Evolutionary conservation across 495 filamentous ascomycete genomes (phyloP).

Genomic region (Ramalina peruviana): DNA sequence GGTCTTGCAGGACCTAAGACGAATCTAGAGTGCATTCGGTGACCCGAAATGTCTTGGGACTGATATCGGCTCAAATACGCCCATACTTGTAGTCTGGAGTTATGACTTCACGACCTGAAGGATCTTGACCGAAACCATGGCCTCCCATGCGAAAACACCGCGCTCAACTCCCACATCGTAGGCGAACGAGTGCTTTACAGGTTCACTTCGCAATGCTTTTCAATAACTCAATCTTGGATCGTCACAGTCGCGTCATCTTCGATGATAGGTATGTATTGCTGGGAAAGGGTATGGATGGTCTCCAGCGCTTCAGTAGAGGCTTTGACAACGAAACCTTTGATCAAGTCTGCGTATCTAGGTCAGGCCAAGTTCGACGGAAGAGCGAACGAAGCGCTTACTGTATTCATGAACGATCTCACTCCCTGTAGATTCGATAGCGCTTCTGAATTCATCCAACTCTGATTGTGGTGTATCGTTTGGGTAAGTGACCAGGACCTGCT

Average conservation of each 20-base stretch:
- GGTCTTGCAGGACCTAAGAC: no score
- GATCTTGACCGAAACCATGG: background rate
- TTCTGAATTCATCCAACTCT: constrained; percentile 54
- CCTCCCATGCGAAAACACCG: no score
- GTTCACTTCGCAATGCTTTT: no score
- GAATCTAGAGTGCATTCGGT: no score
- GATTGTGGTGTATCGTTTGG: constrained; percentile 55
- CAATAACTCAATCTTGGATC: constrained; percentile 3
- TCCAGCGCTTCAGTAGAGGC: constrained; percentile 53
- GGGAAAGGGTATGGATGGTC: constrained; percentile 49
- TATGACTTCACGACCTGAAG: background rate
- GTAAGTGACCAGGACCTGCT: constrained; percentile 68
- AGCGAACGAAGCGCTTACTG: constrained; percentile 8
- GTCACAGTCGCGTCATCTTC: constrained; percentile 61
- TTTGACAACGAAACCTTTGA: constrained; percentile 67
- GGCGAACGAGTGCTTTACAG: no score
- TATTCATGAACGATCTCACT: constrained; percentile 38
- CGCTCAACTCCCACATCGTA: no score
- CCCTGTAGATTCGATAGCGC: constrained; percentile 46
- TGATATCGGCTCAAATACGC: no score
- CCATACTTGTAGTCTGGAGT: background rate
- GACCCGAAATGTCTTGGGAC: no score
- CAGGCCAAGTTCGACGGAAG: no score
- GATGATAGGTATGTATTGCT: constrained; percentile 49
- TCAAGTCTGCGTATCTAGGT: no score